Percentiles rank a stretch among this genome's conserved stretches.
These are phyloP conservation scores for Actinomucor elegans DNA, from an alignment of 371 early-diverging fungal genomes.

Conservation along the genomic window DNA sequence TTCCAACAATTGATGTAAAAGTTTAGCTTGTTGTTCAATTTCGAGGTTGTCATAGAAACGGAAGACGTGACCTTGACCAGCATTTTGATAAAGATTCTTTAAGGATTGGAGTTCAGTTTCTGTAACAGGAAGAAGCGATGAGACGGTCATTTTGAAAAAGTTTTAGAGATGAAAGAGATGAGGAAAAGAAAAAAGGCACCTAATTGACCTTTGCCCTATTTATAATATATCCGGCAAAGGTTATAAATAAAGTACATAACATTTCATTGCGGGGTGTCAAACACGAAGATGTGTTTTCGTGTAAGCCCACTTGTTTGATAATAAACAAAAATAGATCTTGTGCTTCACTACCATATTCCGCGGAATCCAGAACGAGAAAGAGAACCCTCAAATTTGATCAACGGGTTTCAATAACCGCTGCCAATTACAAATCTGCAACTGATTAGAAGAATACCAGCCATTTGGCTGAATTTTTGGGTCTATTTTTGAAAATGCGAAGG, in stretches of 20 bases:
- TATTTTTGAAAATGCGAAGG: too few species aligned
- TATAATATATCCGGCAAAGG: conserved; percentile 24
- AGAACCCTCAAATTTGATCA: too few species aligned
- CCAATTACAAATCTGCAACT: too few species aligned
- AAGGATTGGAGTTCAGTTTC: conserved; percentile 48
- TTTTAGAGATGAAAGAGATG: neutral
- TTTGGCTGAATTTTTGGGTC: too few species aligned
- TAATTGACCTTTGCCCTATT: conserved; percentile 10
- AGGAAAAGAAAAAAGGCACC: conserved; percentile 3
- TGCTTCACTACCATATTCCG: conserved; percentile 6
- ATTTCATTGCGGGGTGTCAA: conserved; percentile 12
- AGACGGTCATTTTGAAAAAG: conserved; percentile 23
- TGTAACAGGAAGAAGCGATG: conserved; percentile 22
- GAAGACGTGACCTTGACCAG: conserved; percentile 92
- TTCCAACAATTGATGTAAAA: conserved; percentile 66
- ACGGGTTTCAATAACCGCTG: too few species aligned
- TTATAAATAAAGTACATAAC: too few species aligned
- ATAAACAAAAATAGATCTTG: conserved; percentile 4
- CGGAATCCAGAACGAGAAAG: too few species aligned
- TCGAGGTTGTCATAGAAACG: conserved; percentile 72
- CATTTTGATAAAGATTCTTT: conserved; percentile 66
- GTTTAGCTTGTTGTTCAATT: conserved; percentile 52
- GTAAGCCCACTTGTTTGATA: too few species aligned
- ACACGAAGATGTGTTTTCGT: neutral
- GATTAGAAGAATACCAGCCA: too few species aligned